Percentiles rank a stretch among this genome's conserved stretches.
These are phyloP conservation scores for Aeschynomene evenia DNA, from an alignment of 306 rosid species.

Conservation along the genomic window DNA sequence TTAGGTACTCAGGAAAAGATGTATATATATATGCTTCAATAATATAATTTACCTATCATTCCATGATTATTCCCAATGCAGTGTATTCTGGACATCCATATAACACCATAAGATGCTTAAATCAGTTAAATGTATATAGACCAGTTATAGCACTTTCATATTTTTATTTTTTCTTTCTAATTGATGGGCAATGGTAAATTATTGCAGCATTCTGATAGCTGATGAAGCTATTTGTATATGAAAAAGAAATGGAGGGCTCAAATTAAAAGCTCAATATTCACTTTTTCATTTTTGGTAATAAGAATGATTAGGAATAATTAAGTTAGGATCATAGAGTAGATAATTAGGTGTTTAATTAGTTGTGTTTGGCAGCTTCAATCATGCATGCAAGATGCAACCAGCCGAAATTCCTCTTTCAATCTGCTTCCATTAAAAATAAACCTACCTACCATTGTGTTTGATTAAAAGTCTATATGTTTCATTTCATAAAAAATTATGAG, in stretches of 20 bases:
- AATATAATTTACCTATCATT: background rate
- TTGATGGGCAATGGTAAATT: too few species aligned
- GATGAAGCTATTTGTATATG: background rate
- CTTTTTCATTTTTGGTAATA: background rate
- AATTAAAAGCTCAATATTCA: background rate
- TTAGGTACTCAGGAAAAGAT: background rate
- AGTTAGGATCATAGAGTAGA: background rate
- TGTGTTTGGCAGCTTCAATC: background rate
- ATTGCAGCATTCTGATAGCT: background rate
- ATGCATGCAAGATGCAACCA: background rate
- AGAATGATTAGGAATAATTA: background rate
- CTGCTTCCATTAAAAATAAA: background rate
- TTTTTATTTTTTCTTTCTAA: background rate
- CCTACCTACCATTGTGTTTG: background rate
- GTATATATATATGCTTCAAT: background rate
- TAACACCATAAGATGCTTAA: background rate
- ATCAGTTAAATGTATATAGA: background rate
- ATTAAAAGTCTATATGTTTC: too few species aligned
- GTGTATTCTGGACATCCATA: background rate
- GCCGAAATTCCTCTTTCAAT: background rate
- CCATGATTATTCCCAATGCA: background rate
- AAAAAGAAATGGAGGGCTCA: background rate
- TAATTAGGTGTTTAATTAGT: background rate
- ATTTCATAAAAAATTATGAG: too few species aligned
- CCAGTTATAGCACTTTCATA: background rate